phyloP scores from a whole-genome alignment of 768 basidiomycete genomes.

The Basidioascus undulatus region DNA sequence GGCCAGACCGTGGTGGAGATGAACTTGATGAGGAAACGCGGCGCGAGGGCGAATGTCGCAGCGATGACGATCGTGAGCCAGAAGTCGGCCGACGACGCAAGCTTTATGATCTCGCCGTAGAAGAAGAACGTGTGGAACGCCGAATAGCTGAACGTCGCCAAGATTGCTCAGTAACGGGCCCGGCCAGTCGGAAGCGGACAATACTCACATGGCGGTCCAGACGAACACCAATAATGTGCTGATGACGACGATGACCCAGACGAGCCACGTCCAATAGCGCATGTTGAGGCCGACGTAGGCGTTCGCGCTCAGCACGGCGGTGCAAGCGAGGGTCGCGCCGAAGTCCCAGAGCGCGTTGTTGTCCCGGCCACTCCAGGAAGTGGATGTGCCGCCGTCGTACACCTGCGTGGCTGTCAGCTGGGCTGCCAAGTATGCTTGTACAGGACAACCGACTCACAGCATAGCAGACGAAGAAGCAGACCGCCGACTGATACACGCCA shows the following conservation, averaged over 20 bases:
- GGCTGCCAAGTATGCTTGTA: too few relatives aligned
- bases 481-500: constrained; percentile 72
- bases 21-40: constrained; percentile 58
- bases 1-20: constrained; percentile 45
- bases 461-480: constrained; percentile 42
- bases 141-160: constrained; percentile 34
- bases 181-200: background rate
- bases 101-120: constrained; percentile 39
- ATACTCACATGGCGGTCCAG: constrained; percentile 43
- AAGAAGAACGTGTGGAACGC: constrained; percentile 51
- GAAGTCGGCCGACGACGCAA: constrained; percentile 58
- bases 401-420: too few relatives aligned
- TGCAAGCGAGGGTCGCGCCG: constrained; percentile 70
- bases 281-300: constrained; percentile 73
- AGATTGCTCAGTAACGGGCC: background rate
- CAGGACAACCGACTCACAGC: too few relatives aligned
- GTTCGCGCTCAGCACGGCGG: constrained; percentile 73
- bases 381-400: too few relatives aligned
- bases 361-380: constrained; percentile 57
- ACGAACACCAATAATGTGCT: constrained; percentile 23
- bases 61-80: constrained; percentile 58
- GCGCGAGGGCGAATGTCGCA: constrained; percentile 45
- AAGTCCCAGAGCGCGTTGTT: constrained; percentile 66
- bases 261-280: constrained; percentile 41
- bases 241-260: constrained; percentile 11